Evolutionary conservation across 768 basidiomycete species (phyloP), one percentile per base, ranked within the genome.

Genomic region (Amylocystis lapponica): DNA sequence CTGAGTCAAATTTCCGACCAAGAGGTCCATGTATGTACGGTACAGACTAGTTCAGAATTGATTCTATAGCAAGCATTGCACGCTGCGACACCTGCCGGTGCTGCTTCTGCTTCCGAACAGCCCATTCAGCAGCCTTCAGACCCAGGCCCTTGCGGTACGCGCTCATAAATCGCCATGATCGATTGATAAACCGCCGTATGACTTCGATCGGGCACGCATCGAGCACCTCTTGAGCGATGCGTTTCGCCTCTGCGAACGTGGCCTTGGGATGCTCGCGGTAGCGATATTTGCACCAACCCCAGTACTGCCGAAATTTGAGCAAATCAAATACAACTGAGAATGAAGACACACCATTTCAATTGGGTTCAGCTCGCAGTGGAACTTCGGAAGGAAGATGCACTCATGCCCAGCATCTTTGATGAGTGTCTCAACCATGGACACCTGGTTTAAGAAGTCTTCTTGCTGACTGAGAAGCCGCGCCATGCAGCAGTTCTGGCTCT

Each of bases 291-390:
- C 42, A 51, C 62, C 62, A 67, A 2, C 63, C 62, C 64, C 64
- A 67, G 34, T 67, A 49, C 50, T 51, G 19, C 14, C 27, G n/a
- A 22, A 12, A 12, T 31, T 9, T 34, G 17, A 23, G 21, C 11
- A 27, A 17, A 23, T 14, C 17, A 39, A 36, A 19, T 40, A 30
- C 17, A 38, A 41, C 23, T 25, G 27, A 7, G 19, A 32, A 5
- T 14, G 16, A 6, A 33, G 14, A 47, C 63, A 41, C 44, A 62
- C 64, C 64, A 70, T 67, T 54, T 73, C 69, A 54, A 74, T 74
- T 13, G 66, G 66, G 52, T 74, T 73, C 3, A 72, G 57, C 51
- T 74, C 65, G 51, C 69, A 71, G 38, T 74, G 68, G 51, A 69
- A 72, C 52, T 72, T 73, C 1, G 66, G 67, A 3, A 67, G 50